Base-by-base conservation (phyloP, 2,329 filamentous ascomycete species). In the Coleophoma eucalyptorum region DNA sequence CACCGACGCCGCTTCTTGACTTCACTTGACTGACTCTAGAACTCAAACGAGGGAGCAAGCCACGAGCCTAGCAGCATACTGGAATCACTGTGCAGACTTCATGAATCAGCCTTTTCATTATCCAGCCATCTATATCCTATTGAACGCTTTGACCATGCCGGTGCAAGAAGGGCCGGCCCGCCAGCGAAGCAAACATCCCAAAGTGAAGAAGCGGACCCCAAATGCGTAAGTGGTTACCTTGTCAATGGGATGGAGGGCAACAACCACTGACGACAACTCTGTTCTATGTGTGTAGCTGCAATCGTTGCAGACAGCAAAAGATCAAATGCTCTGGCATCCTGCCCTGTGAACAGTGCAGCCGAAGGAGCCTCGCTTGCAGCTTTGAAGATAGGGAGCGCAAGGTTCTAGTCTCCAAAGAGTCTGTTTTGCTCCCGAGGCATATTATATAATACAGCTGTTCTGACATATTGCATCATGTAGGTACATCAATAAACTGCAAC, bases 321-420 rank as follows among this genome's bases (percentile, higher is more conserved):
- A 73, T 74, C 55, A 72, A 70, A 55, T 75, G 72, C 56, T 69
- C 70, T 18, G 72, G 72, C 12, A 58, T 62, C 5, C 63, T 68
- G 50, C 72, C 72, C 13, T 75, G 72, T 58, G 67, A 70, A 43
- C 66, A 65, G n/a, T 76, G 73, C 57, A 68, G 60, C 40, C 73
- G 72, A 53, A 66, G 72, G 19, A 70, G 68, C n/a, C 59, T 72
- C 16, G 53, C 63, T 1, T 75, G 73, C 49, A 62, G 64, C 5
- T 75, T 75, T 46, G 70, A 75, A 51, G 71, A 75, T 37, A 66
- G 68, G n/a, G 70, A 38, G 4, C 35, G 75, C 35, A 77, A 77
- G 54, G 65, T 78, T 13, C 59, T 78, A 4, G 74, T 79, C 4
- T 75, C 74, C 13, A 66, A 67, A 62, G 72, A 71, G 74, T 75